Percentiles rank a stretch among this genome's conserved stretches.
Conservation (phyloP, 306 rosid genomes). For the Prunus mongolica region DNA sequence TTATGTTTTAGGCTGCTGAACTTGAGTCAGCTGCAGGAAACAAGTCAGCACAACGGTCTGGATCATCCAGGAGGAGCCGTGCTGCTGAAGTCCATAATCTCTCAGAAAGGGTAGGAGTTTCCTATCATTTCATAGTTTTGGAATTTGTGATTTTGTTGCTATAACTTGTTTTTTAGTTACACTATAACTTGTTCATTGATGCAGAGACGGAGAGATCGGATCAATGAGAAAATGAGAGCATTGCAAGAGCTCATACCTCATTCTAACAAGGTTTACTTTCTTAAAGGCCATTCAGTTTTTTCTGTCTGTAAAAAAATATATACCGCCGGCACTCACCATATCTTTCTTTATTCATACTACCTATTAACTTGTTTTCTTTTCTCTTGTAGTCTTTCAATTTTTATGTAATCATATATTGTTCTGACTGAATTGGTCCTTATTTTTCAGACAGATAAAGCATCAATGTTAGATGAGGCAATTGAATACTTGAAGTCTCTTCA, state of each 20-base stretch:
- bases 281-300: not conserved
- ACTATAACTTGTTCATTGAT: slow-evolving; percentile 9
- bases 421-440: slow-evolving; percentile 10
- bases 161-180: too few species aligned
- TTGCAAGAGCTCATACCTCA: slow-evolving; percentile 91
- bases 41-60: slow-evolving; percentile 46
- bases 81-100: slow-evolving; percentile 86
- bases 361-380: too few species aligned
- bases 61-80: slow-evolving; percentile 59
- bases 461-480: slow-evolving; percentile 83
- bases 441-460: slow-evolving; percentile 86
- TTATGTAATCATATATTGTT: slow-evolving; percentile 8
- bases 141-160: not conserved
- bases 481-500: slow-evolving; percentile 89
- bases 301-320: too few species aligned
- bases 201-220: slow-evolving; percentile 90
- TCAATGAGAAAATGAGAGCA: slow-evolving; percentile 83
- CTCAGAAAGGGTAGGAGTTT: slow-evolving; percentile 73
- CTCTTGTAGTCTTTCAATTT: slow-evolving; percentile 1
- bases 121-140: slow-evolving; percentile 16
- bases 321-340: too few species aligned
- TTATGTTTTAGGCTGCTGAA: slow-evolving; percentile 47
- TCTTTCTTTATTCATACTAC: too few species aligned
- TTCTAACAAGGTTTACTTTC: slow-evolving; percentile 64
- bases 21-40: slow-evolving; percentile 50